Conservation (phyloP, 352 stramenopile genomes). For the Phytophthora hibernalis region DNA sequence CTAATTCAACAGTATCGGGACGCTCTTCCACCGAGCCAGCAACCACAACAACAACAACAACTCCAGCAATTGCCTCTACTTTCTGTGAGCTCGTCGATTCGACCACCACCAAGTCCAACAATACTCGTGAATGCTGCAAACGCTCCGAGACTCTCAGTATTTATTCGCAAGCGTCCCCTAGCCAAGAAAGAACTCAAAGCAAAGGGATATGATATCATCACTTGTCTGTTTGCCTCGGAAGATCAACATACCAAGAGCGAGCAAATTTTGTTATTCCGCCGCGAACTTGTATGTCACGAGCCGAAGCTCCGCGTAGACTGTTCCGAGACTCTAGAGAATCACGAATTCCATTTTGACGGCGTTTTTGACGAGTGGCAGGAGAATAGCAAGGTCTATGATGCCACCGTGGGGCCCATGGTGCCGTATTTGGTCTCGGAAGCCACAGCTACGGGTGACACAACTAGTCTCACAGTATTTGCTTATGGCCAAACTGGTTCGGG, state of each 20-base stretch:
- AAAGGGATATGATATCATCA: constrained; percentile 75
- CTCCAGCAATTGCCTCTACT: constrained; percentile 32
- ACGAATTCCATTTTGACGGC: constrained; percentile 76
- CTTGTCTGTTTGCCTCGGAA: constrained; percentile 44
- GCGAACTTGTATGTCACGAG: constrained; percentile 74
- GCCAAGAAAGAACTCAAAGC: constrained; percentile 71
- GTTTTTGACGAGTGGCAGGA: constrained; percentile 93
- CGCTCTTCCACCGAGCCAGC: constrained; percentile 42
- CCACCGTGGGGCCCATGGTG: constrained; percentile 64
- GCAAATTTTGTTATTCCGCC: constrained; percentile 23
- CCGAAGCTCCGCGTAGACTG: constrained; percentile 79
- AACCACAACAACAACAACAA: constrained; percentile 25
- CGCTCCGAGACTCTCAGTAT: constrained; percentile 57
- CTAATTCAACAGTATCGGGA: constrained; percentile 69
- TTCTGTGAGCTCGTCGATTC: constrained; percentile 25
- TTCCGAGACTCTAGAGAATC: constrained; percentile 72
- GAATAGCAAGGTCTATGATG: constrained; percentile 93
- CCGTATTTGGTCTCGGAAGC: constrained; percentile 46
- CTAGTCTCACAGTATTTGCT: constrained; percentile 93
- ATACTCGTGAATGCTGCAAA: constrained; percentile 11
- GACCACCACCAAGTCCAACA: constrained; percentile 27
- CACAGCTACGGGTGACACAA: constrained; percentile 28
- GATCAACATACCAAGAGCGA: constrained; percentile 5
- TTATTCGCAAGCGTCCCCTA: constrained; percentile 74
- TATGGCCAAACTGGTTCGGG: constrained; percentile 97